These are phyloP conservation scores for Penicillium simplicissimum DNA, from an alignment of 495 filamentous ascomycete species.

Conservation along the genomic window DNA sequence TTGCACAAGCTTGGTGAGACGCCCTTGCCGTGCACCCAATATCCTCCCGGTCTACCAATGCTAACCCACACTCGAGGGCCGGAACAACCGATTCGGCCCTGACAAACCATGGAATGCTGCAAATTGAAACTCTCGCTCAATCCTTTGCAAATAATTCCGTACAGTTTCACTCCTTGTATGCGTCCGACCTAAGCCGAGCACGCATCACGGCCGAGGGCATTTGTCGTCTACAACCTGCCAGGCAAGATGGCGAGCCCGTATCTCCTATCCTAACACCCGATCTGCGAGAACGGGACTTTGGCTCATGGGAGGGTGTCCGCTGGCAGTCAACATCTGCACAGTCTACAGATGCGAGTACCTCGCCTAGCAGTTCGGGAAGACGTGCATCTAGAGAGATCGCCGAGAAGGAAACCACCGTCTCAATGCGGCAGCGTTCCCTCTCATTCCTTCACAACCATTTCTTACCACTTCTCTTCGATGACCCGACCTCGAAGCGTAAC, in stretches of 20 bases:
- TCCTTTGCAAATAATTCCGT: constrained; percentile 36
- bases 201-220: constrained; percentile 55
- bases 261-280: constrained; percentile 20
- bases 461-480: constrained; percentile 51
- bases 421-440: constrained; percentile 63
- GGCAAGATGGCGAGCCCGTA: not conserved
- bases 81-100: constrained; percentile 76
- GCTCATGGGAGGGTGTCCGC: constrained; percentile 25
- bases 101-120: constrained; percentile 78
- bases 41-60: not conserved
- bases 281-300: constrained; percentile 33
- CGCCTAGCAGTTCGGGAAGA: not conserved
- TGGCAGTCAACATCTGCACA: constrained; percentile 5
- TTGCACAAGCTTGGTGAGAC: constrained; percentile 68
- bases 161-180: constrained; percentile 63
- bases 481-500: constrained; percentile 23
- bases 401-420: constrained; percentile 48
- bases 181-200: constrained; percentile 78
- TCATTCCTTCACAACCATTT: constrained; percentile 64
- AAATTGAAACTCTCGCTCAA: constrained; percentile 62
- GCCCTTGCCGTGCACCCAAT: not conserved
- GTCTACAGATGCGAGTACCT: not conserved
- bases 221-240: constrained; percentile 14
- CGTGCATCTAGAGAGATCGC: not conserved
- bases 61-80: constrained; percentile 52